A percentile compares a stretch with the other conserved stretches of the same genome.
These are phyloP conservation scores for Epichloe festucae DNA, from an alignment of 2,329 filamentous ascomycete species.

Conservation along the genomic window DNA sequence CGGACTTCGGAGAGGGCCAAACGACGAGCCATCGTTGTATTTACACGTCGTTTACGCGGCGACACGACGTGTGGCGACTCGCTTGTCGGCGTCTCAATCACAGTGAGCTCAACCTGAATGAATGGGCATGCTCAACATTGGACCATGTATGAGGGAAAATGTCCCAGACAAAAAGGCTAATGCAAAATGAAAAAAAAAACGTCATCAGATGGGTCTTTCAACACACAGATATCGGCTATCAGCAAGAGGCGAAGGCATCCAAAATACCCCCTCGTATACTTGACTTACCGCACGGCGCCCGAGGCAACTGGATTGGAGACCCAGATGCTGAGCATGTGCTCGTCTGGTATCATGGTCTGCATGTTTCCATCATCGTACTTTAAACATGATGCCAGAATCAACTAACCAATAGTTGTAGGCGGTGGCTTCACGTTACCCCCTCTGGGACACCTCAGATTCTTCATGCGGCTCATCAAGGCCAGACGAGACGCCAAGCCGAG, in stretches of 20 bases:
- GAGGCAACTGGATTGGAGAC: conserved; percentile 12
- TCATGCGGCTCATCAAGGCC: conserved; percentile 6
- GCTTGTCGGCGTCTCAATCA: conserved; percentile 8
- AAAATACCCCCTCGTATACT: conserved; percentile 5
- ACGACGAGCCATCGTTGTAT: conserved; percentile 9
- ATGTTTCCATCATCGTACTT: neutral
- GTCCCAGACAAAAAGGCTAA: neutral
- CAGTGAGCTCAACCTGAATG: conserved; percentile 5
- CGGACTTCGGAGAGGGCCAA: conserved; percentile 3
- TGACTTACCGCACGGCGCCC: conserved; percentile 8
- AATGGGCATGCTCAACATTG: neutral
- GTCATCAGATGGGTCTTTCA: conserved; percentile 8
- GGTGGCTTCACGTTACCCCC: conserved; percentile 11
- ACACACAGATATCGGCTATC: conserved; percentile 7
- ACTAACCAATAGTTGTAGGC: conserved; percentile 3
- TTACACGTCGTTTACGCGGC: conserved; percentile 10
- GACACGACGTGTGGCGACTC: conserved; percentile 5
- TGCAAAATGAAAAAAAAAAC: no score
- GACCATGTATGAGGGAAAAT: no score
- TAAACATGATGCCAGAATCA: neutral
- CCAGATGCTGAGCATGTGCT: conserved; percentile 9
- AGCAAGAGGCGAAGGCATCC: conserved; percentile 4
- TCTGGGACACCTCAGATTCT: conserved; percentile 8
- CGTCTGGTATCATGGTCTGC: conserved; percentile 12
- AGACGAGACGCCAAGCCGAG: conserved; percentile 3